Base-by-base conservation (phyloP, 441 rosid species). In the Sinapis alba region DNA sequence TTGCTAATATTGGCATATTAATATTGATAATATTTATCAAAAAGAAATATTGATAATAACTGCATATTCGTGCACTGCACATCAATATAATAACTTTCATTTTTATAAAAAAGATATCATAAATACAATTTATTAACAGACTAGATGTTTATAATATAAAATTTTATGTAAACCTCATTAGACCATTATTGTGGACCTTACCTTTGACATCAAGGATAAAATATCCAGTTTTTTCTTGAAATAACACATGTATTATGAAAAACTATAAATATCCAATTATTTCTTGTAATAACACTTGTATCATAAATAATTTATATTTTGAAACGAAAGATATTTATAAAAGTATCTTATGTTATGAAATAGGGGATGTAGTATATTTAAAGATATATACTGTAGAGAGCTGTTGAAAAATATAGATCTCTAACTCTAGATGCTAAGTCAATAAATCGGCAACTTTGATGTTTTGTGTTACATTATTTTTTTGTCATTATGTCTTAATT, bases 1-100 rank as follows among this genome's bases (percentile, higher is more conserved):
- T 62, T 75, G 30, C 58, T 6, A 69, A 69, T 65, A 2, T 62
- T 75, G 23, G 51, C 18, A 57, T 23, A 53, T 32, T 62, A 19
- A 36, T 69, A 34, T 62, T 38, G 27, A 15, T 7, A 38, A 16
- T 26, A 51, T n/a, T n/a, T n/a, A n/a, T n/a, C n/a, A n/a, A n/a
- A n/a, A n/a, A n/a, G n/a, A n/a, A 19, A 36, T 69, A 34, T 62
- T 38, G 27, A 15, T 7, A 38, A 16, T 26, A 51, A 7, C 34
- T 51, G 69, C 18, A 3, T 9, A 61, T 24, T 34, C 63, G 23
- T 68, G 65, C 63, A 38, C 15, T 62, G 41, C 71, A 28, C 24
- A n/a, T 50, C 21, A 45, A 15, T 50, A 6, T 23, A 2, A 50
- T 50, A 50, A 16, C 8, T 50, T 15, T 50, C 54, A 16, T 9